phyloP scores from a whole-genome alignment of 805 yeast genomes.

The Lachancea thermotolerans region DNA sequence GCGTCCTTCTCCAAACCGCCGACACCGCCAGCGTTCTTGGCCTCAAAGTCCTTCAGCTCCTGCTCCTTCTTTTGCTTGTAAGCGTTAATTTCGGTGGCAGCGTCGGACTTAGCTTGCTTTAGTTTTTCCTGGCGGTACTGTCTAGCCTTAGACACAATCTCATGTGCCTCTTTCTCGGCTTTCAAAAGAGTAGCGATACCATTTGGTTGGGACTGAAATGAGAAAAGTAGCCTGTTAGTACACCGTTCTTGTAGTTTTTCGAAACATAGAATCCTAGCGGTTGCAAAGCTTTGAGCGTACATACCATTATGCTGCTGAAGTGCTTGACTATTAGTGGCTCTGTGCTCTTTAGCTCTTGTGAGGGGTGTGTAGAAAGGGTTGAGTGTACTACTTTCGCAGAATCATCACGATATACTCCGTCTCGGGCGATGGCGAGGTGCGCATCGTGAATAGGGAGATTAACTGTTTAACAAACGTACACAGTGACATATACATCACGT shows the following conservation, averaged over 20 bases:
- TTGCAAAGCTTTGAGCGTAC: background rate
- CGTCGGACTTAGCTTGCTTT: slow-evolving; percentile 92
- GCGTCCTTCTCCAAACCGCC: slow-evolving; percentile 58
- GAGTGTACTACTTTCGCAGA: too few species aligned
- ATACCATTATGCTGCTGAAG: background rate
- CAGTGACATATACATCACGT: too few species aligned
- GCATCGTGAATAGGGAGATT: too few species aligned
- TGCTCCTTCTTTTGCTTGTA: slow-evolving; percentile 79
- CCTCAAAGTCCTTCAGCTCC: slow-evolving; percentile 69
- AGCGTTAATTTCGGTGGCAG: slow-evolving; percentile 77
- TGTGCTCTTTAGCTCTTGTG: too few species aligned
- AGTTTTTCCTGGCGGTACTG: slow-evolving; percentile 67
- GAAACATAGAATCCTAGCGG: too few species aligned
- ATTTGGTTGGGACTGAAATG: slow-evolving; percentile 25
- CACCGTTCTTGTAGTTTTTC: background rate
- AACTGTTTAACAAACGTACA: too few species aligned
- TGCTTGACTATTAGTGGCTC: too few species aligned
- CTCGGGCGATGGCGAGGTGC: too few species aligned
- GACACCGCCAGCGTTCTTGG: slow-evolving; percentile 59
- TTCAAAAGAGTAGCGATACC: slow-evolving; percentile 36
- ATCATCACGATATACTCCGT: too few species aligned
- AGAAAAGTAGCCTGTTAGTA: background rate
- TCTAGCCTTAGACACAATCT: slow-evolving; percentile 88
- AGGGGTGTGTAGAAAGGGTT: too few species aligned
- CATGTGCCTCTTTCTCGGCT: slow-evolving; percentile 98